Base-by-base conservation (phyloP, 805 yeast species). In the Saccharomycopsis synnaedendra region DNA sequence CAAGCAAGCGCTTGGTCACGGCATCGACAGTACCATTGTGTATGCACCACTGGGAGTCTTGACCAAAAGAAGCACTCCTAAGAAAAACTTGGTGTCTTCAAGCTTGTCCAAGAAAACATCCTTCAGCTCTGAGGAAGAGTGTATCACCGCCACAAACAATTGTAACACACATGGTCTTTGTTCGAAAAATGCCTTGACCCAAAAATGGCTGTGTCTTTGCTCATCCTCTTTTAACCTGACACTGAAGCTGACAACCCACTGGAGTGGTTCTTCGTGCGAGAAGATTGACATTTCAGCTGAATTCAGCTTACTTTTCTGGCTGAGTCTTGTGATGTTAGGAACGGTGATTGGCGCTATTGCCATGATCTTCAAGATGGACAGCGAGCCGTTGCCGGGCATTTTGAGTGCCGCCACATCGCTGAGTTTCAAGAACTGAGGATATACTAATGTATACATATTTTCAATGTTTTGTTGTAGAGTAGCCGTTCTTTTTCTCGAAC, bases 291-390 rank as follows among this genome's bases (percentile, higher is more conserved):
- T 82, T 50, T 72, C 83, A 41, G 70, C 75, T 3, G 78, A 78
- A 62, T 78, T 83, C 56, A 76, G 83, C 58, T 69, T 84, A 57
- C 68, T 83, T 54, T 72, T 82, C 56, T 83, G 90, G 87, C 71
- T 85, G 3, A 63, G 73, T 8, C 54, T 82, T 8, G 74, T 70
- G 3, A 61, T 80, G 45, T 43, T 69, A 35, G 62, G 67, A 6
- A 62, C 75, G 27, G 64, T 77, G 42, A 75, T 63, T 37, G 63
- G 62, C 4, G 84, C 82, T 38, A 61, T 80, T 51, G 70, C 72
- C 56, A 69, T 82, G 49, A 63, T 82, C 59, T 60, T 63, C 48
- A 59, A 68, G 36, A 67, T 79, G 51, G 88, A 85, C 19, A 62
- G 63, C 55, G 82, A 78, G 54, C 75, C 79, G 41, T 69, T 82